Evolutionary conservation across 2,329 filamentous ascomycete species (phyloP), one percentile per base, ranked within the genome.

Genomic region (Microsporum canis): DNA sequence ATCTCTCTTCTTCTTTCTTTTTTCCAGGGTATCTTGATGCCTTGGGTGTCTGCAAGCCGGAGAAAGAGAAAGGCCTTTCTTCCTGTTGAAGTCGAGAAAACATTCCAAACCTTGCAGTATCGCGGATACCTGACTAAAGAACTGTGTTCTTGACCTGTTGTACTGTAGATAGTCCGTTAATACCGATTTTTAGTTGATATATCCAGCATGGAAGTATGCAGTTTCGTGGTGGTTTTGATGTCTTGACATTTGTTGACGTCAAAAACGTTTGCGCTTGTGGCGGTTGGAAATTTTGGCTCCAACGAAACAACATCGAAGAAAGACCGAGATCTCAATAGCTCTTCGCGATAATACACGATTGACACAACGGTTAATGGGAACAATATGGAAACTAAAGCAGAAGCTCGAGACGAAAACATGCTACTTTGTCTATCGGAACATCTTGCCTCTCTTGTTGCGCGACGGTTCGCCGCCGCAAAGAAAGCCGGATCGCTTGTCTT

Each of bases 401-500:
- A 55, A 12, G 2, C 33, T 29, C 53, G 27, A 61, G 43, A 27
- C 17, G 41, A 59, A 8, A 60, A 62, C 33, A 76, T 76, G 73
- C 69, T 72, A 63, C 65, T 75, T 51, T 70, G 70, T 29, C 66
- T 76, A 10, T 67, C 70, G 10, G 74, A 76, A 61, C 67, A 59
- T 31, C 69, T 77, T 7, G 65, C 72, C 2, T 63, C 69, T 14
- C 68, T 77, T 27, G 75, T 77, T 51, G 65, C 69, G 12, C 68
- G 66, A 36, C 71, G 71, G 17, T 77, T 76, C 51, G 60, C 53
- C 3, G 62, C 71, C 5, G 75, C 75, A 29, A 73, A 71, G 65
- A 72, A 75, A 45, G 66, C 67, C 3, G 69, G 71, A 3, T 68
- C 71, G 57, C 66, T 77, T 0, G 62, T 73, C 12, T 76, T 77